Evolutionary conservation across 176 grass and related monocot genomes (phyloP).

Genomic region (Guadua angustifolia): DNA sequence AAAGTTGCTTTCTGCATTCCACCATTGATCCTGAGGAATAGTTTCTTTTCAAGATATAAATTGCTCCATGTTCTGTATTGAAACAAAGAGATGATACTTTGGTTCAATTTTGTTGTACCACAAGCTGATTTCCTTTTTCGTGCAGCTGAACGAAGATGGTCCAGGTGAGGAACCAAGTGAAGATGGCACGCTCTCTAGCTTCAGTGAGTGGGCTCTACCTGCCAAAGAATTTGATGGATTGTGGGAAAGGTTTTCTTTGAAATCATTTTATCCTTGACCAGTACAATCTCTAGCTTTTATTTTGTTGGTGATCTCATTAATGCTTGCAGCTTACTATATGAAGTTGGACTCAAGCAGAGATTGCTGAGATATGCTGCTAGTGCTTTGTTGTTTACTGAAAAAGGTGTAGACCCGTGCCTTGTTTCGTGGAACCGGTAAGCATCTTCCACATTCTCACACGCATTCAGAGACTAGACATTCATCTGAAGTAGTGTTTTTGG

Average conservation of each 20-base stretch:
- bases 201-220: slow-evolving; percentile 90
- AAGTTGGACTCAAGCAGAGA: slow-evolving; percentile 92
- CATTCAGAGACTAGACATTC: slow-evolving; percentile 19
- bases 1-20: slow-evolving; percentile 2
- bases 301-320: slow-evolving; percentile 35
- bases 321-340: slow-evolving; percentile 90
- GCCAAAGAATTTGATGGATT: slow-evolving; percentile 98
- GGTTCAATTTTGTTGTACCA: slow-evolving; percentile 24
- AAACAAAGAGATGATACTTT: not conserved
- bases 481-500: not conserved
- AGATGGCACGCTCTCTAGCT: slow-evolving; percentile 89
- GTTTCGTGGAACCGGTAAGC: slow-evolving; percentile 97
- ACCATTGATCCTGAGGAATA: not conserved
- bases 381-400: slow-evolving; percentile 96
- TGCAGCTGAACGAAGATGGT: slow-evolving; percentile 94
- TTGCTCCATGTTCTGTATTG: slow-evolving; percentile 6
- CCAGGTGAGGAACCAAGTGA: slow-evolving; percentile 91
- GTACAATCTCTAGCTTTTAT: slow-evolving; percentile 14
- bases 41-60: slow-evolving; percentile 16
- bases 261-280: slow-evolving; percentile 25
- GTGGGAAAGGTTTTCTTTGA: slow-evolving; percentile 83
- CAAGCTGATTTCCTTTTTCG: slow-evolving; percentile 40
- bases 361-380: slow-evolving; percentile 95
- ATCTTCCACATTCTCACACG: slow-evolving; percentile 23
- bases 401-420: slow-evolving; percentile 81